Evolutionary conservation across 2,329 filamentous ascomycete genomes (phyloP), one percentile per base, ranked within the genome.

Genomic region (Pseudogymnoascus sp.): DNA sequence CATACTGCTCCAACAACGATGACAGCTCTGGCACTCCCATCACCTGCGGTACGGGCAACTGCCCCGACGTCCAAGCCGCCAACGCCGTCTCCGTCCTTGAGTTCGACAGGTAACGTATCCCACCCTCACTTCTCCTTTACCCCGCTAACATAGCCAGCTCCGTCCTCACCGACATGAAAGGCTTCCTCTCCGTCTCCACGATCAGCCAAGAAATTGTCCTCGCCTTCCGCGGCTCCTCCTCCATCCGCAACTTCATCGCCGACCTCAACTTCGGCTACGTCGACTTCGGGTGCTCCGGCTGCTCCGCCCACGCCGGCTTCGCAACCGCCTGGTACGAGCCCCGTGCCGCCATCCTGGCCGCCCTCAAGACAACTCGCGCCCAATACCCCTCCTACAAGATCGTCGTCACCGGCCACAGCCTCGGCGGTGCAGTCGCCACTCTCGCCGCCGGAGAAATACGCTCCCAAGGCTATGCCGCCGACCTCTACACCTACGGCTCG

Each of bases 401-500:
- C 71, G 72, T 87, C 16, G 74, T 81, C n/a, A 85, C 86, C 0
- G 89, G 88, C 37, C 88, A 90, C 77, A 88, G 85, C 8, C 83
- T 91, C 3, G 88, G 88, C 60, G 88, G 79, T 25, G 86, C 86
- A 6, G 77, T 90, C 1, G 85, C 82, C 41, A 84, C 82, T 6
- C 73, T 91, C 4, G 87, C 80, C 0, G 83, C 80, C 0, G 83
- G 80, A 0, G 79, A 83, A 68, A 75, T 89, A 19, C 81, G 86
- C 57, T 73, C 73, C 5, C 70, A 72, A 8, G 84, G 81, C 45
- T 75, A 76, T 65, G 67, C 75, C 1, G 74, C 79, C 61, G 85
- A 87, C 68, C 70, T 90, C 48, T 89, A 86, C 79, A 87, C 83
- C 1, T 91, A 83, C 75, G 88, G 88, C 66, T 80, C 83, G 16